Evolutionary conservation across 2,329 filamentous ascomycete species (phyloP), one percentile per base, ranked within the genome.

Genomic region (Aspergillus eucalypticola): DNA sequence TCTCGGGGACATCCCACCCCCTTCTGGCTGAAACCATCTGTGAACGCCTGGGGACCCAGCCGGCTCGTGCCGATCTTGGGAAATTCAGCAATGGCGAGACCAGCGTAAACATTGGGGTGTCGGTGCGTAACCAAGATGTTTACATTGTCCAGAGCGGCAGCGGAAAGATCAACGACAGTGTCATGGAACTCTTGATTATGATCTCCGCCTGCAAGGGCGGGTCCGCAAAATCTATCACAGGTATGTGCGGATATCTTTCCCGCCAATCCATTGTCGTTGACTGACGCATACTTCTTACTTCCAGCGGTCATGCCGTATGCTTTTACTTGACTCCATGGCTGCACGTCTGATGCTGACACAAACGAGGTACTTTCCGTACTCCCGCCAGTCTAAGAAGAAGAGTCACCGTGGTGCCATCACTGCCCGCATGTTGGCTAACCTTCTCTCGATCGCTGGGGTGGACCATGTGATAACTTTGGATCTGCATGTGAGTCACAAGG

Each of bases 131-230:
- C 75, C 96, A 98, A 78, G 94, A 99, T 84, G 94, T 99, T 71
- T 99, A 98, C 78, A 94, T 99, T 75, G 90, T 99, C 62, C 95
- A 99, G 82, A 98, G 94, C 64, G 95, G 95, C 66, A 97, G 95
- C 79, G 85, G 88, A 74, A 92, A 90, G 80, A 96, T 97, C 84
- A 99, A 99, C 77, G 95, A 99, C 80, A 96, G 92, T 72, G 92
- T 99, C 74, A 97, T 99, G 92, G 95, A 99, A 83, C 85, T 99
- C 74, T 86, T 99, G 74, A 98, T 99, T 78, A 96, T 99, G 91
- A 97, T 98, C 71, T 95, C 91, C 66, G 95, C 95, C 68, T 99
- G 95, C 85, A 98, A 97, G 79, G 93, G 95, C 73, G 95, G 94
- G 67, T 98, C 95, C 57, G 91, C 95, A 64, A 96, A 93, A 82